Evolutionary conservation across 106 monocot genomes (phyloP), one percentile per base, ranked within the genome.

Genomic region (Posidonia australis): DNA sequence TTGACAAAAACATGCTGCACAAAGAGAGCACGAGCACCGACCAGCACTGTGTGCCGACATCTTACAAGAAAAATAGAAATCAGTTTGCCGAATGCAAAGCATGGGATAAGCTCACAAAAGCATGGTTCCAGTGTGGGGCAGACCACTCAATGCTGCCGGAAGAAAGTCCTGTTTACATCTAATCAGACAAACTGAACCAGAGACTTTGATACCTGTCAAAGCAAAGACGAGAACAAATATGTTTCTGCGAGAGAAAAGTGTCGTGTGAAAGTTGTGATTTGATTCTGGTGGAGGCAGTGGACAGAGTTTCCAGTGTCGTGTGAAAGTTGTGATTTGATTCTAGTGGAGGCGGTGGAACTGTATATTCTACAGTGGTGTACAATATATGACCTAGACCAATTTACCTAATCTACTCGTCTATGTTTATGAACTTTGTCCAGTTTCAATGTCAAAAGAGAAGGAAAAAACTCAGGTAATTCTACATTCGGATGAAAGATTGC

Each of bases 211-310:
- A 58, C 13, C 29, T 58, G 25, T 30, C 25, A 58, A 58, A 26
- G 13, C 22, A 10, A 55, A 55, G 6, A 16, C 14, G 13, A 30
- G 5, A 30, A 13, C 17, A 28, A 22, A 31, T 17, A 17, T 57
- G 28, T 6, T 26, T 22, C 53, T 23, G 23, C 53, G 9, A 10
- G 11, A 17, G 29, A 31, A 26, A 58, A 58, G 23, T 29, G n/a
- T n/a, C n/a, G n/a, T 36, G 36, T 36, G 36, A 7, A 36, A 29
- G 58, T 30, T 27, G 0, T 28, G 58, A 58, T 58, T 26, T 18
- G 58, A 58, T 58, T 27, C 29, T 18, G 27, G 58, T 18, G 28
- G 58, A 58, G 58, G 23, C 12, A 58, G 58, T 58, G 58, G 5
- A 51, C 25, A 22, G 25, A 26, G n/a, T n/a, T n/a, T n/a, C n/a